phyloP scores from a whole-genome alignment of 352 stramenopile genomes.

The Blastocystis sp. region DNA sequence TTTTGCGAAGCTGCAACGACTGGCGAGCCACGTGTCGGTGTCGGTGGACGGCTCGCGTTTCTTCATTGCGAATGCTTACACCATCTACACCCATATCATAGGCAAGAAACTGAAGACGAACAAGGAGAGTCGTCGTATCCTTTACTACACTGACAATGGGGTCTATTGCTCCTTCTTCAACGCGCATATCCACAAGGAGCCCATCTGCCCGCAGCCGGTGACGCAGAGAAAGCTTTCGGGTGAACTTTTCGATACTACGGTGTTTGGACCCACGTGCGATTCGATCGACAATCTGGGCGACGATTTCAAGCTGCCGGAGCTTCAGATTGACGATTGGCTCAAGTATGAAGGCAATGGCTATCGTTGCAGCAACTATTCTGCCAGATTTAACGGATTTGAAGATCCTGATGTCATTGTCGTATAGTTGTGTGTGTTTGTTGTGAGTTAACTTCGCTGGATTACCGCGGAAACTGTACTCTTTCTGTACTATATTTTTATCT shows the following conservation, averaged over 20 bases:
- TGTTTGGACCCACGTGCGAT: slow-evolving; percentile 53
- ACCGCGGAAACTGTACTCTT: too few species aligned
- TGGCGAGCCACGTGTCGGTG: neutral
- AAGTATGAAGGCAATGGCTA: slow-evolving; percentile 40
- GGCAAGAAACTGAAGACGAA: slow-evolving; percentile 35
- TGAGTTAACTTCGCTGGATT: too few species aligned
- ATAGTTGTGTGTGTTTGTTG: slow-evolving; percentile 3
- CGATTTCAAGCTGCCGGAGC: slow-evolving; percentile 27
- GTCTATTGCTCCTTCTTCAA: slow-evolving; percentile 56
- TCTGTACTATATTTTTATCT: too few species aligned
- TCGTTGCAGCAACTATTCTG: slow-evolving; percentile 36
- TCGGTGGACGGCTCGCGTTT: slow-evolving; percentile 27
- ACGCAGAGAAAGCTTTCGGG: neutral
- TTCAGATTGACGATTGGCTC: slow-evolving; percentile 47
- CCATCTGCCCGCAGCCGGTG: neutral
- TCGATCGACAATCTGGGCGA: slow-evolving; percentile 49
- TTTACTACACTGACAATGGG: slow-evolving; percentile 52
- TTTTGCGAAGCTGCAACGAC: neutral
- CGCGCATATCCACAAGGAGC: slow-evolving; percentile 3
- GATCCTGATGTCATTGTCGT: slow-evolving; percentile 34
- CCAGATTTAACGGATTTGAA: slow-evolving; percentile 47
- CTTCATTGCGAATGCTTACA: slow-evolving; percentile 18
- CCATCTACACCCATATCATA: slow-evolving; percentile 46
- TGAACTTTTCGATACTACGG: neutral
- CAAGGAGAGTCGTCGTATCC: neutral